A percentile compares a stretch with the other conserved stretches of the same genome.
Conservation (phyloP, 345 rosid species). For the Eucalyptus polybractea region DNA sequence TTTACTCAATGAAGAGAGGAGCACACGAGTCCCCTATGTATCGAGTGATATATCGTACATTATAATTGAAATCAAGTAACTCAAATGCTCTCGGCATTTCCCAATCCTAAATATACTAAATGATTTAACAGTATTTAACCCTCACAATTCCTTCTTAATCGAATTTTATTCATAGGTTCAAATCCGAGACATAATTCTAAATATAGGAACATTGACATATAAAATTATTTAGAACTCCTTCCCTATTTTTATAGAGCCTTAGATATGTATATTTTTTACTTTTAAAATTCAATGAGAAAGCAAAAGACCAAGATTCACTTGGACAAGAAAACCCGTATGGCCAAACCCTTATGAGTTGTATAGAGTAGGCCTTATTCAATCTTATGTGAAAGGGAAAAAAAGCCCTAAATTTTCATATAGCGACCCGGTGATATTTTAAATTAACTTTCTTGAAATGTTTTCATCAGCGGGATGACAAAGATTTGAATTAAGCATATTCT, state of each 20-base stretch:
- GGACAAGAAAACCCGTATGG: not conserved
- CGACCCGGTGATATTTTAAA: not conserved
- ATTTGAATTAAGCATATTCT: not conserved
- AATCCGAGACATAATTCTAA: not conserved
- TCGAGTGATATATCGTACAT: not conserved
- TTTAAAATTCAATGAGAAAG: not conserved
- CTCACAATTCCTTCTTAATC: not conserved
- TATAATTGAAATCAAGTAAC: not conserved
- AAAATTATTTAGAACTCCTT: not conserved
- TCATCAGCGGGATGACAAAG: not conserved
- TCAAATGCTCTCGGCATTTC: not conserved
- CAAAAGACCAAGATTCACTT: not conserved
- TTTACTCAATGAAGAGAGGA: not conserved
- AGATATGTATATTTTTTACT: not conserved
- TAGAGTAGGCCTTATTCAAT: not conserved
- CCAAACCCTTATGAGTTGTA: not conserved
- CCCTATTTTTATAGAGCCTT: not conserved
- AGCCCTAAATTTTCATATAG: not conserved
- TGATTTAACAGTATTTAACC: not conserved
- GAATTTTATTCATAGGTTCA: not conserved
- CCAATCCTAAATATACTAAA: not conserved
- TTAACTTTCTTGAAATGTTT: not conserved
- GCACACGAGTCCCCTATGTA: accelerated
- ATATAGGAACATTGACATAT: not conserved
- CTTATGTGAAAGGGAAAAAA: not conserved